Conservation (phyloP, 2,329 filamentous ascomycete species). For the Beauveria australis region DNA sequence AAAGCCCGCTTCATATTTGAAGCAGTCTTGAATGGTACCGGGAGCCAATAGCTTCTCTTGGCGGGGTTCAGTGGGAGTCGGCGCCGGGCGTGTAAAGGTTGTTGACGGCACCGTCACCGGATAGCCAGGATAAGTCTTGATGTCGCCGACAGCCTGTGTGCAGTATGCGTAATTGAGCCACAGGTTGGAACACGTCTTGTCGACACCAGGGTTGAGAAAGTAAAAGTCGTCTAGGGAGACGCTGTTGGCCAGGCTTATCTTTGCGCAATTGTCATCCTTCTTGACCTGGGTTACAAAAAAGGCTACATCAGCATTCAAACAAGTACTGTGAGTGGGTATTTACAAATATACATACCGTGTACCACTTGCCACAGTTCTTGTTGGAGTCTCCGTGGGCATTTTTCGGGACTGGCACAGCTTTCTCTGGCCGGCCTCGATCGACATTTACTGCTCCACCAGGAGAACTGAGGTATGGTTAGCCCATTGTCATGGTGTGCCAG, state of each 20-base stretch:
- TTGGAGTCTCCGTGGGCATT: not conserved
- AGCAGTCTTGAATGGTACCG: no score
- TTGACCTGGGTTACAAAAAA: slow-evolving; percentile 10
- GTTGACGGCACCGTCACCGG: not conserved
- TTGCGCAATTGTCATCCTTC: slow-evolving; percentile 26
- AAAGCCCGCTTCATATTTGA: no score
- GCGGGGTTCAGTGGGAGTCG: no score
- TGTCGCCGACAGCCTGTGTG: slow-evolving; percentile 24
- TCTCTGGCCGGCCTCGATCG: no score
- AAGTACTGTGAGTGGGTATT: no score
- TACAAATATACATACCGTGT: slow-evolving; percentile 9
- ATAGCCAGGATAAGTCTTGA: not conserved
- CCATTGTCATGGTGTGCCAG: no score
- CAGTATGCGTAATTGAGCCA: slow-evolving; percentile 24
- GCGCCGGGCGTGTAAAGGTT: no score
- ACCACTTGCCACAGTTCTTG: slow-evolving; percentile 21
- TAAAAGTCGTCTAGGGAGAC: slow-evolving; percentile 24
- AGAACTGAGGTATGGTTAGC: no score
- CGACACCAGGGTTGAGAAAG: slow-evolving; percentile 25
- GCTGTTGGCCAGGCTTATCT: slow-evolving; percentile 18
- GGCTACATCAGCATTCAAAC: no score
- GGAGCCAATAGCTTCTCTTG: no score
- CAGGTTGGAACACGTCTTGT: slow-evolving; percentile 27
- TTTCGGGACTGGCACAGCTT: not conserved
- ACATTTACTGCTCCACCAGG: no score